Evolutionary conservation across 371 early-diverging fungal genomes (phyloP), one percentile per base, ranked within the genome.

Genomic region (Actinomucor elegans): DNA sequence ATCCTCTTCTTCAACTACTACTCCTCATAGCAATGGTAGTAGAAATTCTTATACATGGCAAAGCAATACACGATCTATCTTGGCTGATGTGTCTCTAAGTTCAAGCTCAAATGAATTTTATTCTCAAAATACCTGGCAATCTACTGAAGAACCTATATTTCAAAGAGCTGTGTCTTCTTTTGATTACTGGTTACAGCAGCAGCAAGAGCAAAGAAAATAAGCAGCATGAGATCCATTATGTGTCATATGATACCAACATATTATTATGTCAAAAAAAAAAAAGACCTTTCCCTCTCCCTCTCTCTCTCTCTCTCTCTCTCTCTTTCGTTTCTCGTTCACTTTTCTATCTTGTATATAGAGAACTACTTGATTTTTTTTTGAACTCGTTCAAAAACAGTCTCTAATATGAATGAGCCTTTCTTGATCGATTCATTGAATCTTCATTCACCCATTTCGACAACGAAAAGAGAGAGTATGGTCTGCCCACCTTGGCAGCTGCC

Each of bases 111-210:
- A n/a, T n/a, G n/a, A n/a, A n/a, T n/a, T n/a, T n/a, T n/a, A n/a
- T n/a, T n/a, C n/a, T n/a, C n/a, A n/a, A n/a, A n/a, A n/a, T n/a
- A n/a, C n/a, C n/a, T n/a, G n/a, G n/a, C n/a, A n/a, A n/a, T n/a
- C n/a, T n/a, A n/a, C n/a, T n/a, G n/a, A n/a, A n/a, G n/a, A n/a
- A n/a, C n/a, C n/a, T n/a, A n/a, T n/a, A n/a, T n/a, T n/a, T n/a
- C n/a, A n/a, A 20, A 24, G 42, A n/a, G 42, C 35, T 12, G 14
- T 44, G 14, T 23, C 45, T 11, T 45, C 57, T 2, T 51, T 51
- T 45, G 57, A 57, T 37, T n/a, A 23, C 18, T 57, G 57, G 57
- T n/a, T 57, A 31, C 51, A 51, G 12, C 44, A 51, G 29, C 57
- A 57, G 18, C 57, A 57, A 36, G 35, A 38, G 21, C 41, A 54